Percentiles rank a stretch among this genome's conserved stretches.
These are phyloP conservation scores for Pyrus bretschneideri DNA, from an alignment of 306 rosid species.

Conservation along the genomic window DNA sequence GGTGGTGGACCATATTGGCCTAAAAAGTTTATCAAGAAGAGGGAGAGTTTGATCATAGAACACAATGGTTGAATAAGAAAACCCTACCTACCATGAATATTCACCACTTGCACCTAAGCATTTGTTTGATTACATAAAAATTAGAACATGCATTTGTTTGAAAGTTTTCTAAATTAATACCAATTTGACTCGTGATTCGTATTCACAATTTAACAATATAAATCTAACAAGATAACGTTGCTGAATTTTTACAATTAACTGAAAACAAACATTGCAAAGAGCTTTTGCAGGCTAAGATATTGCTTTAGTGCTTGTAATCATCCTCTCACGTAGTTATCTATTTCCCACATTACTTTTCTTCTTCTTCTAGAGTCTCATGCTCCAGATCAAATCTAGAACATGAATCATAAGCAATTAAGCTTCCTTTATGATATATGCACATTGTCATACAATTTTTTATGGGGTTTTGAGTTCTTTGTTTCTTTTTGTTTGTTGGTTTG, in stretches of 20 bases:
- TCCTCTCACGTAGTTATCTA: conserved; percentile 20
- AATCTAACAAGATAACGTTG: too few relatives aligned
- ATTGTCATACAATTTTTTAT: neutral
- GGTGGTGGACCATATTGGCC: too few relatives aligned
- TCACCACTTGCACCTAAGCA: neutral
- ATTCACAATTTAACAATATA: too few relatives aligned
- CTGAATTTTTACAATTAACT: neutral
- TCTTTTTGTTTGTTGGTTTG: conserved; percentile 6
- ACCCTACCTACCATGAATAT: too few relatives aligned
- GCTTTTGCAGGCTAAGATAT: neutral
- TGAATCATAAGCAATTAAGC: neutral
- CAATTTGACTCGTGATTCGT: too few relatives aligned
- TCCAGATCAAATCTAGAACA: conserved; percentile 1
- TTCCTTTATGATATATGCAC: neutral
- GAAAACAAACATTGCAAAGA: neutral
- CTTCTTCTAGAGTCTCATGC: conserved; percentile 6
- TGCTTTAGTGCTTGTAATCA: conserved; percentile 27
- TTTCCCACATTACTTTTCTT: conserved; percentile 15
- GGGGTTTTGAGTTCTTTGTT: conserved; percentile 8
- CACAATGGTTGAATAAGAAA: too few relatives aligned
- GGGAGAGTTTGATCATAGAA: too few relatives aligned
- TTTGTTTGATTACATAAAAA: too few relatives aligned
- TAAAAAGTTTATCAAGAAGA: too few relatives aligned
- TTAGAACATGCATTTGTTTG: neutral
- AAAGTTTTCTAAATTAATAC: neutral